Evolutionary conservation across 73 alveolate genomes (phyloP).

Genomic region (Symbiodinium natans): DNA sequence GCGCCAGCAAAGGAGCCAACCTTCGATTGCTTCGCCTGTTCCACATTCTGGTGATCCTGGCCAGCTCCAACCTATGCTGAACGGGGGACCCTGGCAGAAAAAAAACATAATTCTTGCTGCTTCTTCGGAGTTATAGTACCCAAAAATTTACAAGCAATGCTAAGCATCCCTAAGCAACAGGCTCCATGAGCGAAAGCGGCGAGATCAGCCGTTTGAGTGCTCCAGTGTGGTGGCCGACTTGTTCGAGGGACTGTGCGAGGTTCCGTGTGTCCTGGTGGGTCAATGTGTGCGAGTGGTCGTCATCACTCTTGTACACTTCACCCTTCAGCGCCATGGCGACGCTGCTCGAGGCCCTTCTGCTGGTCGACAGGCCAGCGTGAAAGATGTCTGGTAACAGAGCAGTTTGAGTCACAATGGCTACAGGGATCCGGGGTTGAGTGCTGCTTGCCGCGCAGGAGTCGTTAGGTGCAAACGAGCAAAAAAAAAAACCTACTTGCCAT

Average conservation of each 20-base stretch:
- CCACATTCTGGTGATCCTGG: background rate
- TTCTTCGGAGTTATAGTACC: no score
- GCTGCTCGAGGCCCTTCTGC: background rate
- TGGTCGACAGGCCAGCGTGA: background rate
- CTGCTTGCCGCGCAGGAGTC: no score
- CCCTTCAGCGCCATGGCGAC: background rate
- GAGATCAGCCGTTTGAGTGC: background rate
- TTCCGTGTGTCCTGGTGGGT: background rate
- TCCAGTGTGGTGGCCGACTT: background rate
- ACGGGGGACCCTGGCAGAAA: no score
- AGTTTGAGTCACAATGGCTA: no score
- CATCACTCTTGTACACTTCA: background rate
- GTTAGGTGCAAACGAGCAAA: no score
- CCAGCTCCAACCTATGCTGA: no score
- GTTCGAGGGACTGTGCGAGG: background rate
- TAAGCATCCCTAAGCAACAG: no score
- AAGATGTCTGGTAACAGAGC: background rate
- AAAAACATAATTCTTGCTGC: no score
- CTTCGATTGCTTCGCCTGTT: background rate
- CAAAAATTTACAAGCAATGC: no score
- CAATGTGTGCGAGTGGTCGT: background rate
- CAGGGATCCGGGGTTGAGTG: no score
- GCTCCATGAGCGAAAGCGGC: background rate
- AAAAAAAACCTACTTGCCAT: no score
- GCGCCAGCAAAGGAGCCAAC: constrained; percentile 19